phyloP scores from a whole-genome alignment of 495 filamentous ascomycete genomes.

The Penicillium waksmanii region DNA sequence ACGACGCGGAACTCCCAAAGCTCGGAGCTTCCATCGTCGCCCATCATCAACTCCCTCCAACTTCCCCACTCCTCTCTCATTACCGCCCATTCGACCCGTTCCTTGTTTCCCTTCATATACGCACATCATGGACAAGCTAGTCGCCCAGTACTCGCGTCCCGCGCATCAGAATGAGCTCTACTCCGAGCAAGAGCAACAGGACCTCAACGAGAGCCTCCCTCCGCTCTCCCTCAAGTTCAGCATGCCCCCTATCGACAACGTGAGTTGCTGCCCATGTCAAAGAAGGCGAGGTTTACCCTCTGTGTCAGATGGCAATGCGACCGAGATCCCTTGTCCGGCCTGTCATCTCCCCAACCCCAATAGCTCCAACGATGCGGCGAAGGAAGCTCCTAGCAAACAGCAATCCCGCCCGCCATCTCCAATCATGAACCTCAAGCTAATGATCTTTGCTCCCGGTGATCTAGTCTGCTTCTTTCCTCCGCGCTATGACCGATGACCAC shows the following conservation, averaged over 20 bases:
- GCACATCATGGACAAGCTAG: slow-evolving; percentile 84
- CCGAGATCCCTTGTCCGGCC: neutral
- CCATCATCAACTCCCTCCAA: neutral
- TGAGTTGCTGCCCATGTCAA: slow-evolving; percentile 44
- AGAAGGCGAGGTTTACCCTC: neutral
- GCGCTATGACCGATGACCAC: slow-evolving; percentile 94
- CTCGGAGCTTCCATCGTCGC: slow-evolving; percentile 39
- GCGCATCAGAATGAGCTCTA: slow-evolving; percentile 72
- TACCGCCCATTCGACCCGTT: slow-evolving; percentile 14
- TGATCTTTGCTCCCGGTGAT: slow-evolving; percentile 8
- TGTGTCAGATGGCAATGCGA: slow-evolving; percentile 1
- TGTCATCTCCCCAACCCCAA: neutral
- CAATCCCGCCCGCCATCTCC: neutral
- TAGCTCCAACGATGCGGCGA: slow-evolving; percentile 12
- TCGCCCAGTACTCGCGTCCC: slow-evolving; percentile 83
- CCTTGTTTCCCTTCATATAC: slow-evolving; percentile 5
- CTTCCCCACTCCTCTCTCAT: slow-evolving; percentile 20
- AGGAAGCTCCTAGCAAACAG: slow-evolving; percentile 2
- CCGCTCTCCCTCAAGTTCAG: slow-evolving; percentile 87
- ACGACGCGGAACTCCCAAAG: slow-evolving; percentile 50
- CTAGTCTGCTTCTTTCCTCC: slow-evolving; percentile 90
- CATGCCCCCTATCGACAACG: slow-evolving; percentile 90
- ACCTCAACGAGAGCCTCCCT: slow-evolving; percentile 66
- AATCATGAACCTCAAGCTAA: slow-evolving; percentile 6
- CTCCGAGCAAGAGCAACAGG: slow-evolving; percentile 74